Evolutionary conservation across 441 rosid species (phyloP).

Genomic region (Erysimum cheiri): DNA sequence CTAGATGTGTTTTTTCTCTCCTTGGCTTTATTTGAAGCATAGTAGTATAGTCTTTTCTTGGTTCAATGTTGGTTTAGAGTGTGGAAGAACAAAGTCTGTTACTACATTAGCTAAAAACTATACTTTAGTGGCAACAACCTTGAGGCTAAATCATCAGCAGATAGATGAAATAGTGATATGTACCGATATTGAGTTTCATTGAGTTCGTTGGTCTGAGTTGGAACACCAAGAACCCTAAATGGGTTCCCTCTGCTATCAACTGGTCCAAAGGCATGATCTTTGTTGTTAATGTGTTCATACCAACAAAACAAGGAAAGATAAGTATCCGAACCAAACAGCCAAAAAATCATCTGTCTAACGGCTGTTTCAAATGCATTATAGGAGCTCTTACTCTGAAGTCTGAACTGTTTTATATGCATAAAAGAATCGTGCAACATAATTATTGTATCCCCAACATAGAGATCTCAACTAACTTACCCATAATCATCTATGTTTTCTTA

Average conservation of each 20-base stretch:
- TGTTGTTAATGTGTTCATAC: conserved; percentile 4
- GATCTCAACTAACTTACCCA: conserved; percentile 34
- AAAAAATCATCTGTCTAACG: background rate
- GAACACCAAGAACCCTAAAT: background rate
- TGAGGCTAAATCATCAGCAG: conserved; percentile 2
- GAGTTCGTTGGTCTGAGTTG: background rate
- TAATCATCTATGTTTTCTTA: conserved; percentile 32
- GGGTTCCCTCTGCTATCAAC: background rate
- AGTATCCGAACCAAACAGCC: background rate
- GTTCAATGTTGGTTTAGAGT: conserved; percentile 21
- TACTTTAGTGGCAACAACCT: conserved; percentile 14
- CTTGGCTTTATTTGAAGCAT: conserved; percentile 2
- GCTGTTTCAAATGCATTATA: background rate
- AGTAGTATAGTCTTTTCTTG: background rate
- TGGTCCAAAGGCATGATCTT: background rate
- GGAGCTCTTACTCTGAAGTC: conserved; percentile 26
- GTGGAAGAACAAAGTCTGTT: conserved; percentile 2
- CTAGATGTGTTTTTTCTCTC: background rate
- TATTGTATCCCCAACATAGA: conserved; percentile 11
- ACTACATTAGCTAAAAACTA: background rate
- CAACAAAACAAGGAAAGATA: background rate
- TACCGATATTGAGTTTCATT: background rate
- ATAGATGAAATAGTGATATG: background rate
- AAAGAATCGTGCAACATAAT: conserved; percentile 34
- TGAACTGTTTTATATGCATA: conserved; percentile 35